These are phyloP conservation scores for Calocybe indica DNA, from an alignment of 768 basidiomycete species.

Conservation along the genomic window DNA sequence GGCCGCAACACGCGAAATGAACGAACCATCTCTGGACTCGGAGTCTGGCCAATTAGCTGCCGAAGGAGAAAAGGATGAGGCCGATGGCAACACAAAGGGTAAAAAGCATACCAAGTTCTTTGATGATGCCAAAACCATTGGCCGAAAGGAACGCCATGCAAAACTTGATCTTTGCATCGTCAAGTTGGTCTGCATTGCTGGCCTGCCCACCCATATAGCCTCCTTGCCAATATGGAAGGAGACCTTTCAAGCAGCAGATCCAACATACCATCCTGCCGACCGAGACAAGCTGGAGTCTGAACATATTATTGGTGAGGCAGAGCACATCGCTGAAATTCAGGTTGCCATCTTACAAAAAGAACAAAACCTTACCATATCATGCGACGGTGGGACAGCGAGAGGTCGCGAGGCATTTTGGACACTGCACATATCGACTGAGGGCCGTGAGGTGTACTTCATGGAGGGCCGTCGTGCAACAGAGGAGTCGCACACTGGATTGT, in stretches of 20 bases:
- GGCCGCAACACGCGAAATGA: too few species aligned
- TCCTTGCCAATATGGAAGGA: conserved; percentile 9
- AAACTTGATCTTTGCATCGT: conserved; percentile 9
- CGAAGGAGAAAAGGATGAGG: neutral
- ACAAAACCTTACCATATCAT: conserved; percentile 14
- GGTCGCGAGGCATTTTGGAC: conserved; percentile 21
- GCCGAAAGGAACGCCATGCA: conserved; percentile 3
- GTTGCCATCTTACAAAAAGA: conserved; percentile 7
- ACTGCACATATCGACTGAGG: conserved; percentile 22
- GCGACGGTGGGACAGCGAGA: conserved; percentile 23
- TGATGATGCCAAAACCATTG: conserved; percentile 5
- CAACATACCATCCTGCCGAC: conserved; percentile 6
- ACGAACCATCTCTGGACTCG: too few species aligned
- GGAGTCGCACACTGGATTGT: conserved; percentile 19
- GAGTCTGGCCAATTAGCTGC: neutral
- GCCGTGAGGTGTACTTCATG: conserved; percentile 19
- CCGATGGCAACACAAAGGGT: too few species aligned
- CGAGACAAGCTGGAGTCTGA: conserved; percentile 9
- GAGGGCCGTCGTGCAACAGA: conserved; percentile 17
- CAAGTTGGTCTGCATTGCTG: conserved; percentile 9
- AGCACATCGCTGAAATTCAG: conserved; percentile 5
- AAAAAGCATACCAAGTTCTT: too few species aligned
- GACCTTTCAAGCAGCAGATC: conserved; percentile 3
- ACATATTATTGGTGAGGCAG: conserved; percentile 12
- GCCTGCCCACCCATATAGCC: conserved; percentile 9